Conservation (phyloP, 2,329 filamentous ascomycete genomes). For the Fusarium paranaense region DNA sequence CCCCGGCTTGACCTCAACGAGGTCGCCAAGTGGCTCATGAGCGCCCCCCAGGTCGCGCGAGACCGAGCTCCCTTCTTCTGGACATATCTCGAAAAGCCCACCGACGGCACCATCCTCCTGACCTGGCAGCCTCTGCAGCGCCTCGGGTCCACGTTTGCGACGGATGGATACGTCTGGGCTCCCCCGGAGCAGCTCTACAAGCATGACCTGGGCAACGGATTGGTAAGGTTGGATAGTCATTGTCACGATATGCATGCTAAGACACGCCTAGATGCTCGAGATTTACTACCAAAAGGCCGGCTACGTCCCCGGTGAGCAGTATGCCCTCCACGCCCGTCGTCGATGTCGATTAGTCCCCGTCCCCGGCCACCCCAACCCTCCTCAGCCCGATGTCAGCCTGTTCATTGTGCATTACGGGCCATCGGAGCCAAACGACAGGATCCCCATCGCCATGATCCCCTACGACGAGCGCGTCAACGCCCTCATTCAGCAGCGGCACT, state of each 20-base stretch:
- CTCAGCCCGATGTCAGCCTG: conserved; percentile 81
- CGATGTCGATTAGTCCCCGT: conserved; percentile 86
- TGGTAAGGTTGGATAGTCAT: conserved; percentile 57
- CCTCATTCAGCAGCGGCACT: conserved; percentile 71
- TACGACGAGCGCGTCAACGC: conserved; percentile 70
- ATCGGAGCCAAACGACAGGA: conserved; percentile 77
- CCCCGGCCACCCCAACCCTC: conserved; percentile 76
- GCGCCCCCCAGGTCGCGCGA: conserved; percentile 86
- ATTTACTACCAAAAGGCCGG: conserved; percentile 86
- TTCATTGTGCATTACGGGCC: conserved; percentile 94
- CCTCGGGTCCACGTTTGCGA: conserved; percentile 80
- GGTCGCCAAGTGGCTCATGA: conserved; percentile 84
- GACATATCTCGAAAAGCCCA: conserved; percentile 88
- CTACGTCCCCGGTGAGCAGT: conserved; percentile 79
- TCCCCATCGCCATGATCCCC: conserved; percentile 76
- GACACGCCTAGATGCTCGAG: conserved; percentile 77
- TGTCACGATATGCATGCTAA: conserved; percentile 20
- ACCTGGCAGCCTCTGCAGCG: conserved; percentile 88
- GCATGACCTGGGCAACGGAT: conserved; percentile 74
- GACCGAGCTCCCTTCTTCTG: conserved; percentile 90
- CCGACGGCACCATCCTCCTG: conserved; percentile 84
- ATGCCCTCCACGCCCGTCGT: conserved; percentile 81
- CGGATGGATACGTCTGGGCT: conserved; percentile 93
- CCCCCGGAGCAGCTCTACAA: conserved; percentile 82
- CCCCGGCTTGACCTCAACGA: conserved; percentile 78